Evolutionary conservation across 371 early-diverging fungal species (phyloP).

Genomic region (Basidiobolus meristosporus): DNA sequence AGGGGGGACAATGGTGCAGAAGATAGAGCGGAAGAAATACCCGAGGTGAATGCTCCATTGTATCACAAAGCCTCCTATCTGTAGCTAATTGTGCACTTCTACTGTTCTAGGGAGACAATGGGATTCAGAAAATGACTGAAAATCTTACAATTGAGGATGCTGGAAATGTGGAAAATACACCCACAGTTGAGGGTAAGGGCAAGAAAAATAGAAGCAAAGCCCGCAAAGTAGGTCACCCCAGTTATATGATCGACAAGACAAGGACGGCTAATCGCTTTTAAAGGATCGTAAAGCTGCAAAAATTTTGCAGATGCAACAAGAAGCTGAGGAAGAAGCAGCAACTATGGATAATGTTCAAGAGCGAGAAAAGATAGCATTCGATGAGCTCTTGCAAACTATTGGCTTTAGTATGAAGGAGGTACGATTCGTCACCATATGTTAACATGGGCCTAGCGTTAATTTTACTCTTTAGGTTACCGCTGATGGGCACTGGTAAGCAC

Average conservation of each 20-base stretch:
- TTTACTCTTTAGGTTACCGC: conserved; percentile 27
- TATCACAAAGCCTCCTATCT: too few relatives aligned
- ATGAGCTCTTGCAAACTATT: conserved; percentile 20
- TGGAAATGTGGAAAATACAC: conserved; percentile 6
- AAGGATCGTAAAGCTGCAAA: conserved; percentile 52
- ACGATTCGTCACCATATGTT: background rate
- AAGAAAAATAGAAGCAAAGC: background rate
- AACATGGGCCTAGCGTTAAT: background rate
- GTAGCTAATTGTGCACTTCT: too few relatives aligned
- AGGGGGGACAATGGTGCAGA: too few relatives aligned
- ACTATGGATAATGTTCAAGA: conserved; percentile 49
- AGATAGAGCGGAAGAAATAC: too few relatives aligned
- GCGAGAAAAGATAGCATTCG: conserved; percentile 52
- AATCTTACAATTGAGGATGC: too few relatives aligned
- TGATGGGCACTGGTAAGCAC: conserved; percentile 70
- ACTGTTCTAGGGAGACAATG: too few relatives aligned
- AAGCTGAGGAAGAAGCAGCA: conserved; percentile 65
- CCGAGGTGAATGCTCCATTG: too few relatives aligned
- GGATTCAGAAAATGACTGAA: too few relatives aligned
- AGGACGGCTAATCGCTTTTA: conserved; percentile 3
- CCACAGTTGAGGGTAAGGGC: too few relatives aligned
- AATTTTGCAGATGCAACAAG: conserved; percentile 45
- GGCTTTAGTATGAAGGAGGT: conserved; percentile 2
- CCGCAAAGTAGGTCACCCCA: background rate
- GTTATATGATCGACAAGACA: conserved; percentile 7